phyloP scores from a whole-genome alignment of 495 filamentous ascomycete genomes.

The Neurospora terricola region DNA sequence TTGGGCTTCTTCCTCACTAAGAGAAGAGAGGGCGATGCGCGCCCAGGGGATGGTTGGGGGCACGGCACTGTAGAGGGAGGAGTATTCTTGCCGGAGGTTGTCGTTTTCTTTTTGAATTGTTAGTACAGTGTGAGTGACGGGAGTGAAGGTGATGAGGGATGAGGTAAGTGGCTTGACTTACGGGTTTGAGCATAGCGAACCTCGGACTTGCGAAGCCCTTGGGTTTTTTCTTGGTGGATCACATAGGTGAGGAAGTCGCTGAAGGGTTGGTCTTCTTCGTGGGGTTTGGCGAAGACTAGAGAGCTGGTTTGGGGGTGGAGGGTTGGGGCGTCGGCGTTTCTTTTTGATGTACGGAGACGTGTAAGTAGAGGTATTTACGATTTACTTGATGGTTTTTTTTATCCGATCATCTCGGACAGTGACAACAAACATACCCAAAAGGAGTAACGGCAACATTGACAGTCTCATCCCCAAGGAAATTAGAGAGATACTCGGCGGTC shows the following conservation, averaged over 20 bases:
- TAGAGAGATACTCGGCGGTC: constrained; percentile 44
- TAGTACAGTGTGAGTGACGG: neutral
- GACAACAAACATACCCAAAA: constrained; percentile 32
- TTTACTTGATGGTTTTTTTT: too few relatives aligned
- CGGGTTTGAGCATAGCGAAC: constrained; percentile 47
- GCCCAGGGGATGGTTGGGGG: constrained; percentile 53
- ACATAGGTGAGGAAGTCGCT: constrained; percentile 37
- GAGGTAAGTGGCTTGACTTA: constrained; percentile 8
- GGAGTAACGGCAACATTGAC: constrained; percentile 68
- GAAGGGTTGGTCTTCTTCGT: constrained; percentile 43
- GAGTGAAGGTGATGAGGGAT: neutral
- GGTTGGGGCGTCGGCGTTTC: constrained; percentile 53
- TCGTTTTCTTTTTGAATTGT: constrained; percentile 48
- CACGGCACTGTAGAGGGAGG: constrained; percentile 43
- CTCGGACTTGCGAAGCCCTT: constrained; percentile 16
- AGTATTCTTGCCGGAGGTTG: constrained; percentile 63
- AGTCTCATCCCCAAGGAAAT: constrained; percentile 35
- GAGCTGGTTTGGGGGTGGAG: constrained; percentile 15
- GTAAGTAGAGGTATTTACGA: too few relatives aligned
- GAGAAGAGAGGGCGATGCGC: constrained; percentile 44
- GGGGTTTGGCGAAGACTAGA: constrained; percentile 45
- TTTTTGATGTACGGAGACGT: constrained; percentile 9
- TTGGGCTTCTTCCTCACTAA: constrained; percentile 14
- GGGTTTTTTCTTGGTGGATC: constrained; percentile 24
- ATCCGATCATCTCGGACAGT: too few relatives aligned